These are phyloP conservation scores for Fusarium devonianum DNA, from an alignment of 2,329 filamentous ascomycete genomes.

Conservation along the genomic window DNA sequence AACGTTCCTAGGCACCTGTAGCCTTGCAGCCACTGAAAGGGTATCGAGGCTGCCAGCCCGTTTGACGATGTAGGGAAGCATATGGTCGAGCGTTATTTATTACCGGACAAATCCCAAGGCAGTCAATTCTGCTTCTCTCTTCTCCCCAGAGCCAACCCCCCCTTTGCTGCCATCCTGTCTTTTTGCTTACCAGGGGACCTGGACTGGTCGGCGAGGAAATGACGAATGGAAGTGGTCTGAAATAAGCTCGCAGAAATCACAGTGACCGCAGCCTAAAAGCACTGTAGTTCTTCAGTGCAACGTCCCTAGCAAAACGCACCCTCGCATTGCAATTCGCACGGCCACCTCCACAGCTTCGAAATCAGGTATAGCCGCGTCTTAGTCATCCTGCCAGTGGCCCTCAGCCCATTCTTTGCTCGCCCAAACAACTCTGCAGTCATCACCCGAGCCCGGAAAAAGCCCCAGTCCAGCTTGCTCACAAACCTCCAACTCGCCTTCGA, in stretches of 20 bases:
- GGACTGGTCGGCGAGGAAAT: conserved; percentile 5
- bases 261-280: conserved; percentile 2
- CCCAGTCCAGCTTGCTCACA: conserved; percentile 33
- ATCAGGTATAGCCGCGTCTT: conserved; percentile 42
- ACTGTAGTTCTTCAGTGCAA: conserved; percentile 26
- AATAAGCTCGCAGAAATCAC: conserved; percentile 36
- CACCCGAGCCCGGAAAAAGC: conserved; percentile 41
- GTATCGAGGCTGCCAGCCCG: too few relatives aligned
- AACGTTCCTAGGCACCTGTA: too few relatives aligned
- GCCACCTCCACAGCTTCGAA: conserved; percentile 29
- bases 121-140: not conserved
- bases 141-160: not conserved
- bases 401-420: conserved; percentile 42
- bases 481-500: conserved; percentile 35
- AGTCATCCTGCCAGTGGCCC: conserved; percentile 43
- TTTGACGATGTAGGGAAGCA: too few relatives aligned
- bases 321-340: conserved; percentile 41
- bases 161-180: conserved; percentile 1
- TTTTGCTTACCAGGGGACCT: conserved; percentile 6
- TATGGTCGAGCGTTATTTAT: too few relatives aligned
- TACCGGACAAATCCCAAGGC: too few relatives aligned
- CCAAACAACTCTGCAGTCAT: conserved; percentile 44
- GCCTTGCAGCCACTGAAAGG: too few relatives aligned
- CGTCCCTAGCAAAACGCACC: not conserved
- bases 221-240: conserved; percentile 37